Evolutionary conservation across 1,139 yeast species (phyloP), one percentile per base, ranked within the genome.

Genomic region (Scheffersomyces cryptocercus): DNA sequence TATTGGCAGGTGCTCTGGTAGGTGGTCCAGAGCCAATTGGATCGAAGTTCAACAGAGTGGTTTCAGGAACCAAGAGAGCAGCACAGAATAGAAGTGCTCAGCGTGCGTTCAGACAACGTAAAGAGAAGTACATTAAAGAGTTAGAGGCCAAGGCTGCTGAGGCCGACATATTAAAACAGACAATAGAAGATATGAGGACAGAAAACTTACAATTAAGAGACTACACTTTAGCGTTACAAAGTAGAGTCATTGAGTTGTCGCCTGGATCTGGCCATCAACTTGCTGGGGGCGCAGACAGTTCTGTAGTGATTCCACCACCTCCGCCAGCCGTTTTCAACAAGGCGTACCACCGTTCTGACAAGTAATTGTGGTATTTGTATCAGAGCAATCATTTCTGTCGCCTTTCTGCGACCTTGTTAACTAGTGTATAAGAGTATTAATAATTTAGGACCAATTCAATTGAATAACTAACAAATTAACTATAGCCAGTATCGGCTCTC

Each of bases 31-130:
- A 45, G 9, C 39, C 40, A 8, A 16, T 39, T 5, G 50, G 42
- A 28, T 39, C 38, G 30, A 43, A 43, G 13, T 15, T 11, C 37
- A n/a, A 35, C 29, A 14, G 28, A 39, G 47, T 5, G 36, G 38
- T 7, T 26, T 38, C 26, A 41, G 42, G 44, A 9, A 81, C 95
- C 35, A 88, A 87, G 64, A 79, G 97, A 51, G 96, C 97, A 1
- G 88, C 85, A 13, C 97, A 89, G 64, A 89, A 89, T 68, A 73
- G 97, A 57, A 84, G 81, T 47, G 96, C 97, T 1, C 97, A 89
- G 65, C 79, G 88, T 53, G 95, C 96, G 9, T 89, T 88, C 67
- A 77, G 97, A 59, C 84, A 82, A 58, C 75, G 96, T 45, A 84
- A 86, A 60, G 96, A 88, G 54, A 77, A 79, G 48, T 82, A 87